These are phyloP conservation scores for Lojkania enalia DNA, from an alignment of 2,329 filamentous ascomycete genomes.

Conservation along the genomic window DNA sequence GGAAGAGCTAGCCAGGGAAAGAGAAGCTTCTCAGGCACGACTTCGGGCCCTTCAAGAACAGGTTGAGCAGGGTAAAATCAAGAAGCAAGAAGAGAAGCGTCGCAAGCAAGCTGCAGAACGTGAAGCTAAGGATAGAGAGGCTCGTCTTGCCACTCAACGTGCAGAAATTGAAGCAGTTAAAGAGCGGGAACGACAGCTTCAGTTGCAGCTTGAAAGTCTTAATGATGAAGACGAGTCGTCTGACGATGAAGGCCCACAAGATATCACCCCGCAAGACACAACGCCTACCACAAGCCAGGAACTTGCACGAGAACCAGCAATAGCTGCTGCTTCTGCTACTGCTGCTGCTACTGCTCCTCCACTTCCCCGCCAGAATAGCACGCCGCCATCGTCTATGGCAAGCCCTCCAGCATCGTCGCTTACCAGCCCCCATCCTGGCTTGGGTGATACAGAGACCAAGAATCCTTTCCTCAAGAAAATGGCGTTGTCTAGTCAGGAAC, in stretches of 20 bases:
- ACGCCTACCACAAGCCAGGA: constrained; percentile 63
- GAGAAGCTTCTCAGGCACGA: constrained; percentile 77
- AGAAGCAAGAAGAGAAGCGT: constrained; percentile 95
- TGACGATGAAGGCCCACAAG: constrained; percentile 77
- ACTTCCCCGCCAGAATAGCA: constrained; percentile 38
- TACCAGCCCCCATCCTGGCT: constrained; percentile 53
- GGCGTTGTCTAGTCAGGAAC: constrained; percentile 66
- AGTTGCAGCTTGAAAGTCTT: constrained; percentile 80
- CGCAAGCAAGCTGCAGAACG: constrained; percentile 85
- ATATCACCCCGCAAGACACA: constrained; percentile 66
- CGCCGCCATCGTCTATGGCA: constrained; percentile 53
- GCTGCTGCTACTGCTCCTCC: constrained; percentile 37
- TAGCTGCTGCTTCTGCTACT: constrained; percentile 54
- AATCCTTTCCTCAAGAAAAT: constrained; percentile 96
- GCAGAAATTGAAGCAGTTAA: constrained; percentile 91
- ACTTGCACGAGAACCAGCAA: constrained; percentile 51
- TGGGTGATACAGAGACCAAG: constrained; percentile 75
- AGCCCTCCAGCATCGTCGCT: constrained; percentile 54
- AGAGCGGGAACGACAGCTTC: constrained; percentile 86
- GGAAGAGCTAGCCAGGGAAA: constrained; percentile 77
- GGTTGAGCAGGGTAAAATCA: constrained; percentile 88
- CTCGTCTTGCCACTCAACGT: constrained; percentile 78
- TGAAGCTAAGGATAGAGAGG: constrained; percentile 86
- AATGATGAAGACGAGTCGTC: constrained; percentile 65
- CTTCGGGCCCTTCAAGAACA: constrained; percentile 91